These are phyloP conservation scores for Dryas alaskensis DNA, from an alignment of 306 rosid genomes.

Conservation along the genomic window DNA sequence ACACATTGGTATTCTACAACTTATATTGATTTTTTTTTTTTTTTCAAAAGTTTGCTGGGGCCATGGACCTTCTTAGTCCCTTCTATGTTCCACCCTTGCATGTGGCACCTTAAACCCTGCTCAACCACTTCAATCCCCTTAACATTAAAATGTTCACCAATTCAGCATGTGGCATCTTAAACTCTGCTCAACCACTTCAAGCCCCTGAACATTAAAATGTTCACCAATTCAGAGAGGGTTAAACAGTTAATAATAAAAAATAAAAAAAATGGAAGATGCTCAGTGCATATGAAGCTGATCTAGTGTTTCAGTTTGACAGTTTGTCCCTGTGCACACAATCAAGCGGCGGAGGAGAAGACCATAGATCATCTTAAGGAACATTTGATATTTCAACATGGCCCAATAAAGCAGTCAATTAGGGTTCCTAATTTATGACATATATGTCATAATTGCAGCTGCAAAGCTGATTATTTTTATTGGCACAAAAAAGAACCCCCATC, in stretches of 20 bases:
- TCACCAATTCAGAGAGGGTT: not conserved
- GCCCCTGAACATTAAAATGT: conserved; percentile 30
- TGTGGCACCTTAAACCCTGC: conserved; percentile 15
- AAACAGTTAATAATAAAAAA: not conserved
- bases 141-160: not conserved
- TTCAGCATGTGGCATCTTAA: conserved; percentile 13
- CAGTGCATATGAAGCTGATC: not conserved
- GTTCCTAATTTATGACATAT: not conserved
- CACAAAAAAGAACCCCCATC: not conserved
- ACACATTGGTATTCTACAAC: too few relatives aligned
- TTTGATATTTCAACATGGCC: not conserved
- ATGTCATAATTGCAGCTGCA: not conserved
- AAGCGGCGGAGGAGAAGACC: not conserved
- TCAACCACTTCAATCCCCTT: conserved; percentile 37
- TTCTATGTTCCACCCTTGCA: not conserved
- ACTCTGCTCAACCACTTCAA: conserved; percentile 25
- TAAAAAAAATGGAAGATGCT: not conserved
- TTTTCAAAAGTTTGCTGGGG: too few relatives aligned
- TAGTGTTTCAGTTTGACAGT: not conserved
- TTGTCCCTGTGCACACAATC: not conserved
- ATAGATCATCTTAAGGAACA: not conserved
- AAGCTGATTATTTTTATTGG: not conserved
- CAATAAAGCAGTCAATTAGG: too few relatives aligned
- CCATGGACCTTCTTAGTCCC: too few relatives aligned
- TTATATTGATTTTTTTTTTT: too few relatives aligned